Evolutionary conservation across 352 stramenopile species (phyloP), one percentile per base, ranked within the genome.

Genomic region (Globisporangium heterothallicum): DNA sequence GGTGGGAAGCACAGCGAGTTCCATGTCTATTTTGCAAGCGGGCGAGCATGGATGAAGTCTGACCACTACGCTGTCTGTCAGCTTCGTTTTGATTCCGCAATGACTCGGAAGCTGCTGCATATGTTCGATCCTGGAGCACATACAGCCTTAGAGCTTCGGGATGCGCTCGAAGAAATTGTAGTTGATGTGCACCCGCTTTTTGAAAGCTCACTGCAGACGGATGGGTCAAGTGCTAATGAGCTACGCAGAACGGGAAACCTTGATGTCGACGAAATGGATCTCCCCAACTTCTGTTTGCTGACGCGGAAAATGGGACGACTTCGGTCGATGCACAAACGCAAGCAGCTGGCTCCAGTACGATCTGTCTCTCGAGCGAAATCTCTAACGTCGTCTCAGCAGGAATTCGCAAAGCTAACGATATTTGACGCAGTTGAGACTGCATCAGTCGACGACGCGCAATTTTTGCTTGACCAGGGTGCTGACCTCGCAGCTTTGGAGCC

Each of bases 361-460:
- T 29, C 44, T 22, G 26, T 32, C 8, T 4, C 36, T 1, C 32
- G 26, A 3, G 21, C 21, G 2, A n/a, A 29, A 13, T 13, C 19
- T 24, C 22, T 25, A 8, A 53, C 40, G 46, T 16, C 42, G 32
- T 18, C 30, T 16, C 22, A 27, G 4, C 18, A 26, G 7, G n/a
- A 25, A 2, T 22, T 41, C 19, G 27, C 24, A 4, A 45, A 26
- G 24, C 41, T 83, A 2, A 76, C 72, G 0, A 68, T 89, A 16
- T 86, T 80, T 18, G 70, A 81, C 25, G 71, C 73, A 4, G 72
- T 86, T 6, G 72, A 83, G 29, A 67, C 46, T 12, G 73, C 70
- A 8, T 84, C 75, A 0, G 53, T 87, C 3, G 74, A 86, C 1
- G 75, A 87, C 36, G 73, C 70, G 0, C 59, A 57, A 18, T 87